Evolutionary conservation across 352 stramenopile genomes (phyloP), one percentile per base, ranked within the genome.

Genomic region (Phytophthora melonis): DNA sequence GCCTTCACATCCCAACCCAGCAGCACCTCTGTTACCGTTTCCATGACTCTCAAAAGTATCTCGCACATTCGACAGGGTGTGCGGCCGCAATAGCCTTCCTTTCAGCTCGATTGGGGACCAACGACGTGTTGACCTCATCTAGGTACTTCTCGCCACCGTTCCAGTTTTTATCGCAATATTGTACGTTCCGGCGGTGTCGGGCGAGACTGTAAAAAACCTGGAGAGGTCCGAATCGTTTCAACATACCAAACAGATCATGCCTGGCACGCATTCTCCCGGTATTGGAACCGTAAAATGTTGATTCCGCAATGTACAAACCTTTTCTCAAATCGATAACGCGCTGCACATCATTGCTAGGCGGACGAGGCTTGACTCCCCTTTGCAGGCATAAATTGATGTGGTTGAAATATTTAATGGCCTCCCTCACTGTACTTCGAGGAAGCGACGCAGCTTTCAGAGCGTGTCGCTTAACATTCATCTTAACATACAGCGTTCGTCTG

Each of bases 151-250:
- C 0, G 18, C 18, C 16, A 58, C 1, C 3, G 52, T 0, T 5
- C 65, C 65, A 10, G 32, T 0, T 32, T 62, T 61, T 11, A 66
- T 57, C 1, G 23, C 32, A 7, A 70, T 70, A 14, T 21, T 53
- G 7, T 63, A 63, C 14, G 53, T 58, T 6, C 63, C 63, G 21
- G 63, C 63, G 8, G 41, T 66, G 21, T 79, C 75, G 18, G 68
- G 75, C 1, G 68, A 82, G 0, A 78, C 39, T 0, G 66, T 80
- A 74, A 54, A 80, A 75, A 0, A 75, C 5, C 3, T 80, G 77
- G 0, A 78, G 16, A 6, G 68, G 62, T 0, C 77, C 72, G 23
- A 80, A 76, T 5, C 72, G 54, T 13, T 73, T 70, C 1, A 79
- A n/a, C 21, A 78, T 63, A 0, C 68, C 72, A 16, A 80, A 83